Conservation (phyloP, 495 filamentous ascomycete species). For the Xylaria palmicola region DNA sequence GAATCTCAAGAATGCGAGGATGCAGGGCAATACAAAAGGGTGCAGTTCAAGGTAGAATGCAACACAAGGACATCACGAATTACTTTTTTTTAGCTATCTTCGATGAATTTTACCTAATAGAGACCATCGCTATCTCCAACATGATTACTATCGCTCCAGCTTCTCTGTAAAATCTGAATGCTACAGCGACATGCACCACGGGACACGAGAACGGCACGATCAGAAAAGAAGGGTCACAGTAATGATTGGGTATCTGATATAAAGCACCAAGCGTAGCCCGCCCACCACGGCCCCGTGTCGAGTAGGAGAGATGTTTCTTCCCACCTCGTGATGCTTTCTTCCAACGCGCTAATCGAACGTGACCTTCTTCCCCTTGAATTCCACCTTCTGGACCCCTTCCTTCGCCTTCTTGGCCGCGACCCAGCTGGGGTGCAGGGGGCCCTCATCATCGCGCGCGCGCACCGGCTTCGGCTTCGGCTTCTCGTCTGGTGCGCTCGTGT, state of each 20-base stretch:
- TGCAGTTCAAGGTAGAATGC: neutral
- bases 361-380: slow-evolving; percentile 86
- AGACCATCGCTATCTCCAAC: too few species aligned
- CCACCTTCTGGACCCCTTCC: slow-evolving; percentile 60
- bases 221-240: neutral
- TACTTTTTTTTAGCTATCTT: too few species aligned
- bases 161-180: too few species aligned
- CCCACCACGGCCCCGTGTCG: neutral
- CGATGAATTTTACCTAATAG: too few species aligned
- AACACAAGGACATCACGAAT: too few species aligned
- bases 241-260: slow-evolving; percentile 12
- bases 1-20: neutral
- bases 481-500: slow-evolving; percentile 2
- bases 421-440: slow-evolving; percentile 87
- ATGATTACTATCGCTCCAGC: too few species aligned
- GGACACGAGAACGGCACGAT: too few species aligned
- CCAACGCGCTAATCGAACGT: slow-evolving; percentile 66
- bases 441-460: slow-evolving; percentile 57
- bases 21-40: neutral
- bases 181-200: too few species aligned
- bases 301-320: too few species aligned
- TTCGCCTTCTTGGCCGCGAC: slow-evolving; percentile 85
- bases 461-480: slow-evolving; percentile 35
- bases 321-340: too few species aligned
- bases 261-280: neutral